Conservation (phyloP, 2,329 filamentous ascomycete species). For the Alternaria rosae region DNA sequence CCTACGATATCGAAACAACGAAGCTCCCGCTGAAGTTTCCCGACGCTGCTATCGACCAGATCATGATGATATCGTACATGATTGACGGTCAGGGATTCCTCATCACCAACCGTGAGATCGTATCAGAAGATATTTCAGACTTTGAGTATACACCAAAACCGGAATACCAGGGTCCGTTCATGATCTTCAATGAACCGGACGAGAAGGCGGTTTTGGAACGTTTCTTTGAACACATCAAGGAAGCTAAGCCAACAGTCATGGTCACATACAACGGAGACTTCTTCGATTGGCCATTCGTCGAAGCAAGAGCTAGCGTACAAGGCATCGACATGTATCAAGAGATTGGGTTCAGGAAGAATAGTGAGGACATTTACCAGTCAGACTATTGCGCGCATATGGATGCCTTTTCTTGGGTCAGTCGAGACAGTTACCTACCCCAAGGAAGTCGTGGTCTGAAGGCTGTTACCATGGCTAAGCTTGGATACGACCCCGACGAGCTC, state of each 20-base stretch:
- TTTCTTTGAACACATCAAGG: constrained; percentile 95
- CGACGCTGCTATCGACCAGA: constrained; percentile 90
- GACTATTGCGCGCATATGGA: constrained; percentile 98
- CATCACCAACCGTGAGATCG: constrained; percentile 97
- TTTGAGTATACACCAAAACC: constrained; percentile 98
- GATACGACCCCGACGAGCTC: constrained; percentile 97
- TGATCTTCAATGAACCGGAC: constrained; percentile 97
- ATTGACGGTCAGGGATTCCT: constrained; percentile 98
- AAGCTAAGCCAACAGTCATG: constrained; percentile 92
- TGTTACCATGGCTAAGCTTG: constrained; percentile 95
- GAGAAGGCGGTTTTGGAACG: constrained; percentile 87
- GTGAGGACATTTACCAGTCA: constrained; percentile 94
- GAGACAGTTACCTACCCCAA: constrained; percentile 96
- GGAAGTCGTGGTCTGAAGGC: constrained; percentile 97
- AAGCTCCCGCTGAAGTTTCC: constrained; percentile 97
- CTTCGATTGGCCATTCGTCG: constrained; percentile 99
- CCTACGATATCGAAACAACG: constrained; percentile 98
- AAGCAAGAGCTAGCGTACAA: constrained; percentile 88
- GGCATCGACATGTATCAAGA: constrained; percentile 99
- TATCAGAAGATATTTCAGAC: constrained; percentile 95
- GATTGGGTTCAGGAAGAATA: constrained; percentile 95
- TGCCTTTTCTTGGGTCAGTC: constrained; percentile 98
- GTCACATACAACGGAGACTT: constrained; percentile 99
- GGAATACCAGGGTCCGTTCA: constrained; percentile 93
- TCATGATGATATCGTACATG: constrained; percentile 99